Conservation (phyloP, 2,329 filamentous ascomycete species). For the Xylogone sp. region DNA sequence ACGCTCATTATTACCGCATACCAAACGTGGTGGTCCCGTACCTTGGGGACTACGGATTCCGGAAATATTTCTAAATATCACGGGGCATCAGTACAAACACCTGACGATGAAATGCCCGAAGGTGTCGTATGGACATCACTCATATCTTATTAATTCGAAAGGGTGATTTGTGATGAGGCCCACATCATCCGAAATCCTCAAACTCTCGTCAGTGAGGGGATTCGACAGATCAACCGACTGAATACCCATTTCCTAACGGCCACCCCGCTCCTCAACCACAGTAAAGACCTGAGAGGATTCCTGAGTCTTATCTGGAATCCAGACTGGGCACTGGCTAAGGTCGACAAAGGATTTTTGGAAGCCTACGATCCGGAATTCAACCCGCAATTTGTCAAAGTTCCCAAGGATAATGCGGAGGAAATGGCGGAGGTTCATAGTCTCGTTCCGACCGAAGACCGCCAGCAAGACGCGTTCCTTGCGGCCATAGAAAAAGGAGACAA, state of each 20-base stretch:
- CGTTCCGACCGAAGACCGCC: no score
- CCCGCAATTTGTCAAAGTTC: no score
- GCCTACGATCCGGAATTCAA: no score
- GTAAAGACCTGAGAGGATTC: background rate
- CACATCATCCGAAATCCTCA: background rate
- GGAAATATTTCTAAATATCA: background rate
- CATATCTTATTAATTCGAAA: background rate
- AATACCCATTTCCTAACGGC: background rate
- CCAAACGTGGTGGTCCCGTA: background rate
- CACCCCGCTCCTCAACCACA: background rate
- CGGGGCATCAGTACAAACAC: background rate
- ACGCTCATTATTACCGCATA: background rate
- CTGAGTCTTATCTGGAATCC: background rate
- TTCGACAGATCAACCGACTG: background rate
- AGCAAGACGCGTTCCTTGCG: no score
- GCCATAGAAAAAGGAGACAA: no score
- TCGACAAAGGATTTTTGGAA: no score
- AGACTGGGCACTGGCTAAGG: no score
- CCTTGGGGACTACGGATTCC: background rate
- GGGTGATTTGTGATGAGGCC: background rate
- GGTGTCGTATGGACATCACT: background rate
- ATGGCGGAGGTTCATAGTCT: no score
- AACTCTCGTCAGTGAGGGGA: background rate
- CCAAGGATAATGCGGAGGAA: no score
- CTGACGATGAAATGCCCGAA: background rate